Percentiles rank a stretch among this genome's conserved stretches.
These are phyloP conservation scores for Chlamydomonas schloesseri DNA, from an alignment of 139 green algal species.

Conservation along the genomic window DNA sequence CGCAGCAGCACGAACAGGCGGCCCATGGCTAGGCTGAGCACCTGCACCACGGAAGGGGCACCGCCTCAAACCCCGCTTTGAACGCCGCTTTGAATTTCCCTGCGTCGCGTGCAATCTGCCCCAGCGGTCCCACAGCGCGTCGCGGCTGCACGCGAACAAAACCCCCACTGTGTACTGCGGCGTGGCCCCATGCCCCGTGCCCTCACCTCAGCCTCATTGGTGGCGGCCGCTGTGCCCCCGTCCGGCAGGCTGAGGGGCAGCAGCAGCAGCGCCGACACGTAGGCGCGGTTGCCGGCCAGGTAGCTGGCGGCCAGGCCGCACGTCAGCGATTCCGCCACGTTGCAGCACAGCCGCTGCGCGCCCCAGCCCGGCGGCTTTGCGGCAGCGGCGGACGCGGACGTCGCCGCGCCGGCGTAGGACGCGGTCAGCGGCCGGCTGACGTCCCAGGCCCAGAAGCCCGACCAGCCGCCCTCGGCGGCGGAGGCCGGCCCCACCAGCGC, in stretches of 20 bases:
- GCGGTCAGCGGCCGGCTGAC: slow-evolving; percentile 20
- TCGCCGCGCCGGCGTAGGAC: neutral
- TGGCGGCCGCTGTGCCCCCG: no score
- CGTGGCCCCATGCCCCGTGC: no score
- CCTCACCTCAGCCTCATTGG: neutral
- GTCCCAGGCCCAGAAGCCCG: slow-evolving; percentile 47
- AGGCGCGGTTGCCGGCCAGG: neutral
- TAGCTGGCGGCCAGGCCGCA: slow-evolving; percentile 32
- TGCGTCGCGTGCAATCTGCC: no score
- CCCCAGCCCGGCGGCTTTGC: slow-evolving; percentile 17
- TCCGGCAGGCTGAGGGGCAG: slow-evolving; percentile 30
- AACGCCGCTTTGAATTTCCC: no score
- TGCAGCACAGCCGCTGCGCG: slow-evolving; percentile 49
- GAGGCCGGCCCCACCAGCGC: slow-evolving; percentile 5
- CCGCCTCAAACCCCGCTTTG: no score
- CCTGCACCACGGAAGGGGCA: neutral
- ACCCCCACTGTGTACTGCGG: no score
- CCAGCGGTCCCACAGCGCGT: no score
- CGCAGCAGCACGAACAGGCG: slow-evolving; percentile 49
- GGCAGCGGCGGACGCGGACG: no score
- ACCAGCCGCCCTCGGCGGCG: neutral
- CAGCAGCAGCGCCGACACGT: slow-evolving; percentile 49
- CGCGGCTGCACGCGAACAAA: no score
- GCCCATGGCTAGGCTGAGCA: slow-evolving; percentile 44
- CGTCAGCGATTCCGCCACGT: slow-evolving; percentile 37